phyloP scores from a whole-genome alignment of 1,284 basidiomycete genomes.

The Fomitopsis schrenkii region DNA sequence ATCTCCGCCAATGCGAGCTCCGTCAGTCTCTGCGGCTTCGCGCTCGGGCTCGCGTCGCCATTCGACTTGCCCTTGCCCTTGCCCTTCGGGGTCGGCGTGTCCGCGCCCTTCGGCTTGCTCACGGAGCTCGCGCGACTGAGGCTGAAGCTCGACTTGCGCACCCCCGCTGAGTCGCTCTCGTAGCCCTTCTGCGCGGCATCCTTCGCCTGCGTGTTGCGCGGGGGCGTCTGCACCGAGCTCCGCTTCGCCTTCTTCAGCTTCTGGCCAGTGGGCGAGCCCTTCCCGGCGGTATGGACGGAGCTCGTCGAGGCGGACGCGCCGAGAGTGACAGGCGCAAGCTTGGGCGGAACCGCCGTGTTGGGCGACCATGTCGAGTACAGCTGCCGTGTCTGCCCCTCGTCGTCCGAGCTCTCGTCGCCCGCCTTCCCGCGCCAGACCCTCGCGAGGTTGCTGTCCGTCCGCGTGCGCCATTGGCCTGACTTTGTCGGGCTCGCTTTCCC shows the following conservation, averaged over 20 bases:
- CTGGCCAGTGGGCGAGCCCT: neutral
- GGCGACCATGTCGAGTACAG: constrained; percentile 6
- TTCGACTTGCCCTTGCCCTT: neutral
- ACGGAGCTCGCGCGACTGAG: constrained; percentile 3
- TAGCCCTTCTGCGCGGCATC: constrained; percentile 20
- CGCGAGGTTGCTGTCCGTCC: constrained; percentile 46
- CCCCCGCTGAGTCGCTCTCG: constrained; percentile 26
- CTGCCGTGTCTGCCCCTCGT: constrained; percentile 18
- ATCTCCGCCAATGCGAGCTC: neutral
- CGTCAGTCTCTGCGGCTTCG: neutral
- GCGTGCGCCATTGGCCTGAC: constrained; percentile 36
- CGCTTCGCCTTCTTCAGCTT: constrained; percentile 24
- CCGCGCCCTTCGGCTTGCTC: constrained; percentile 12
- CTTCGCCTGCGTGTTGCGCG: constrained; percentile 9
- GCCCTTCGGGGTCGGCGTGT: neutral
- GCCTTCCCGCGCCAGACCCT: constrained; percentile 17
- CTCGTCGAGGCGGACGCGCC: neutral
- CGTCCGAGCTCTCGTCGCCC: constrained; percentile 31
- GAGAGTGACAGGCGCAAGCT: neutral
- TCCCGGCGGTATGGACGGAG: neutral
- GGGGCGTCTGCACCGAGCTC: constrained; percentile 15
- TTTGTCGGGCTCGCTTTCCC: constrained; percentile 10
- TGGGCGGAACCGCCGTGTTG: neutral
- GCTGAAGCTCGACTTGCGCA: constrained; percentile 12
- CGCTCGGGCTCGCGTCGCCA: neutral